Evolutionary conservation across 768 basidiomycete genomes (phyloP), one percentile per base, ranked within the genome.

Genomic region (Mrakia blollopis): DNA sequence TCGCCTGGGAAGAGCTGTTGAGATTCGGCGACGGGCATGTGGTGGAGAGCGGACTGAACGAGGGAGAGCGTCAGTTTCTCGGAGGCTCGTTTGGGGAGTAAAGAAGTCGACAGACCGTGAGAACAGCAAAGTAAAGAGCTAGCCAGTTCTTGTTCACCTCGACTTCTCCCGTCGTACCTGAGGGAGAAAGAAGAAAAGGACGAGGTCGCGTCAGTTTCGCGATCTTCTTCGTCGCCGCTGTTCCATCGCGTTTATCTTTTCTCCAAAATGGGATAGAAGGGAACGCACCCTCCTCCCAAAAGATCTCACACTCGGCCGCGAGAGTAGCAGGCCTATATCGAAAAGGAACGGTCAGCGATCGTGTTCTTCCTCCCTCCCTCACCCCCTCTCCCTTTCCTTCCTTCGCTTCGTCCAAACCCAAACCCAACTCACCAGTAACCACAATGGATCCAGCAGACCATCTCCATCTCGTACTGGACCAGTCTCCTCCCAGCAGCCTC

Each of bases 61-160:
- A 73, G 14, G 18, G 2, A 21, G 10, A 41, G 37, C 21, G 9
- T 62, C 54, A 39, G 37, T 11, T 21, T n/a, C n/a, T n/a, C n/a
- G n/a, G n/a, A n/a, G n/a, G n/a, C 35, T 25, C 6, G 28, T 4
- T 47, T 39, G 30, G 32, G 41, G 23, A 50, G 25, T 13, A 4
- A 16, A 74, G 14, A 11, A 13, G 14, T n/a, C 44, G 60, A 62
- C 79, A 52, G 44, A 79, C 79, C 70, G 74, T 72, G n/a, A 80
- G 72, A 2, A 79, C 76, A 13, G 61, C 75, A 35, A 78, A 80
- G 23, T 78, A 44, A 0, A 80, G 72, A 0, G 79, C 77, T 3
- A 80, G 79, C 77, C 79, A 80, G 65, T 70, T 47, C 63, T 71
- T 78, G 77, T 80, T 80, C 62, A 80, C 74, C 37, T 80, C 80